These are phyloP conservation scores for Zymoseptoria ardabiliae DNA, from an alignment of 2,329 filamentous ascomycete species.

Conservation along the genomic window DNA sequence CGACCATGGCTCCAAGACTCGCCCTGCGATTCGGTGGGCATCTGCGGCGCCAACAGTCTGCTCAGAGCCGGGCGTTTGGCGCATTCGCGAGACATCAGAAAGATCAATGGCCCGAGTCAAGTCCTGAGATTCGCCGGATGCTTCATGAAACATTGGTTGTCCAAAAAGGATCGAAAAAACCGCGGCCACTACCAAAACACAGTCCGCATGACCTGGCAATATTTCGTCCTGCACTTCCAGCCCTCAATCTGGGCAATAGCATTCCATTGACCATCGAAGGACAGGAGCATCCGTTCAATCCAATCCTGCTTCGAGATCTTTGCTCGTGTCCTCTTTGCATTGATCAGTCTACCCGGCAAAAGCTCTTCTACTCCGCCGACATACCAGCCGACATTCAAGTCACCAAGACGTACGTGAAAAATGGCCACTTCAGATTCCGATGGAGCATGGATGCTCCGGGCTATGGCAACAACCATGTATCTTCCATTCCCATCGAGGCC, in stretches of 20 bases:
- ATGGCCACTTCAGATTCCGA: constrained; percentile 7
- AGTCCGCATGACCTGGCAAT: background rate
- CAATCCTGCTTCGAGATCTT: constrained; percentile 46
- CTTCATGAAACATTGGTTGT: background rate
- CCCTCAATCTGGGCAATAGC: background rate
- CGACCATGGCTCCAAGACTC: background rate
- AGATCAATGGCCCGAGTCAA: background rate
- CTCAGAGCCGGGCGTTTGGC: background rate
- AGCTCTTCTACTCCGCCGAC: constrained; percentile 57
- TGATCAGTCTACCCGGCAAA: constrained; percentile 54
- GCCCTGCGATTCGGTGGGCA: background rate
- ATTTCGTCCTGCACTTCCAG: background rate
- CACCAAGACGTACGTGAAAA: constrained; percentile 33
- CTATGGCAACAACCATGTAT: constrained; percentile 37
- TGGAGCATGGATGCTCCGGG: constrained; percentile 54
- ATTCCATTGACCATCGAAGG: constrained; percentile 1
- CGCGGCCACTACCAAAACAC: background rate
- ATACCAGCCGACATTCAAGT: constrained; percentile 48
- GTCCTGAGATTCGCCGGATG: background rate
- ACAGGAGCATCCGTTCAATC: constrained; percentile 12
- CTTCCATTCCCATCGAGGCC: constrained; percentile 22
- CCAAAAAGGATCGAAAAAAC: background rate
- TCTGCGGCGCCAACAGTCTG: background rate
- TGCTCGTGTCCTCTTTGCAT: constrained; percentile 53
- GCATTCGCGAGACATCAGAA: background rate